These are phyloP conservation scores for Sanghuangporus sanghuang DNA, from an alignment of 1,284 basidiomycete species.

Conservation along the genomic window DNA sequence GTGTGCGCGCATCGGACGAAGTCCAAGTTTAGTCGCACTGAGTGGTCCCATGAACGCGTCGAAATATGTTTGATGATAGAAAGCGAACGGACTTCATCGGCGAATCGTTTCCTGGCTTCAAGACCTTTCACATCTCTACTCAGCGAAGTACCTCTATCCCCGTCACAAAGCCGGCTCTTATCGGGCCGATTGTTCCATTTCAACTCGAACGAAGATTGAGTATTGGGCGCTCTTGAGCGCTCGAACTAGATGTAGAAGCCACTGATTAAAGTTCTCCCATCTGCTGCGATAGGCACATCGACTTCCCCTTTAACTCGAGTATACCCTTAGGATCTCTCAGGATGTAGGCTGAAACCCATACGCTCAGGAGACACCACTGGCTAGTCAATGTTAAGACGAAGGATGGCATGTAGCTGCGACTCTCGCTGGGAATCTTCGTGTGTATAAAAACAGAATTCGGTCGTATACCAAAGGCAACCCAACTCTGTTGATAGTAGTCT, in stretches of 20 bases:
- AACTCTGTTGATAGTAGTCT: neutral
- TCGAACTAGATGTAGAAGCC: no score
- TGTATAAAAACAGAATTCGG: neutral
- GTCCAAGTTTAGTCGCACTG: no score
- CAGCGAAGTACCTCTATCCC: neutral
- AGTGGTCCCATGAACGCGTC: neutral
- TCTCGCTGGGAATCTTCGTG: neutral
- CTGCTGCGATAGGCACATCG: no score
- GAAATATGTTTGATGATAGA: neutral
- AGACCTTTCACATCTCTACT: neutral
- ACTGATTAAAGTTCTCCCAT: no score
- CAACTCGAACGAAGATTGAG: neutral
- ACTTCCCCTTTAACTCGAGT: no score
- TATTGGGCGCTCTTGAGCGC: neutral
- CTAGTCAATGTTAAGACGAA: neutral
- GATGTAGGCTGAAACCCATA: no score
- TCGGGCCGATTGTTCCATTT: neutral
- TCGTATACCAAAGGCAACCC: neutral
- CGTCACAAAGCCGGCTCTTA: slow-evolving; percentile 29
- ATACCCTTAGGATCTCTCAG: no score
- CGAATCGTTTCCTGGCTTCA: neutral
- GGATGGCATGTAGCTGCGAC: neutral
- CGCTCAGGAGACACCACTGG: neutral
- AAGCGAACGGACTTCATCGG: neutral
- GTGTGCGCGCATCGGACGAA: no score